Evolutionary conservation across 2,329 filamentous ascomycete genomes (phyloP).

Genomic region (Cytospora piceae): DNA sequence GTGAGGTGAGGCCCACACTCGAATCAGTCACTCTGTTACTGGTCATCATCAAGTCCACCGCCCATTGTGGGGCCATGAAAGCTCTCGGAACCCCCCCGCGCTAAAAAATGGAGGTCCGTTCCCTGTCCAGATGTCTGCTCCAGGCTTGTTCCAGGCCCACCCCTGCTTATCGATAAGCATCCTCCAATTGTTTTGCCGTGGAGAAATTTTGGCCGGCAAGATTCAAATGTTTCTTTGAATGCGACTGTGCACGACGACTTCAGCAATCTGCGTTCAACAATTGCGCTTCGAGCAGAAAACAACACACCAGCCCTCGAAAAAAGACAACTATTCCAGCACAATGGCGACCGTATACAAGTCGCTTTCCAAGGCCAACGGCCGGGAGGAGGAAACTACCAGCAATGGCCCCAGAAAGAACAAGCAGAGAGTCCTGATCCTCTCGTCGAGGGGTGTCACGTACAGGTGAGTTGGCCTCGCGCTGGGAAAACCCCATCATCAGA

Average conservation of each 20-base stretch:
- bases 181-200: not conserved
- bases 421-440: constrained; percentile 84
- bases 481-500: not conserved
- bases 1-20: constrained; percentile 19
- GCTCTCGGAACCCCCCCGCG: constrained; percentile 15
- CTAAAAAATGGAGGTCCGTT: constrained; percentile 14
- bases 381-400: constrained; percentile 49
- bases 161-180: constrained; percentile 25
- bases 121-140: not conserved
- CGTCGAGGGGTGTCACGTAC: constrained; percentile 89
- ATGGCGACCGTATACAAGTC: constrained; percentile 80
- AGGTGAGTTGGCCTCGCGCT: constrained; percentile 54
- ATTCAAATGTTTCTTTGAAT: constrained; percentile 1
- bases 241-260: not conserved
- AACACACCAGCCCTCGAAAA: not conserved
- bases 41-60: constrained; percentile 20
- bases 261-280: not conserved
- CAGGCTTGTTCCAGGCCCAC: constrained; percentile 13
- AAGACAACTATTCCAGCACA: constrained; percentile 33
- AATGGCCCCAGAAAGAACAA: constrained; percentile 64
- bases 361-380: constrained; percentile 61
- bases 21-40: constrained; percentile 11
- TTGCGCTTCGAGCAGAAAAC: constrained; percentile 4
- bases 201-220: constrained; percentile 24
- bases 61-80: constrained; percentile 14